Percentiles rank a stretch among this genome's conserved stretches.
These are phyloP conservation scores for Neurospora africana DNA, from an alignment of 495 filamentous ascomycete species.

Conservation along the genomic window DNA sequence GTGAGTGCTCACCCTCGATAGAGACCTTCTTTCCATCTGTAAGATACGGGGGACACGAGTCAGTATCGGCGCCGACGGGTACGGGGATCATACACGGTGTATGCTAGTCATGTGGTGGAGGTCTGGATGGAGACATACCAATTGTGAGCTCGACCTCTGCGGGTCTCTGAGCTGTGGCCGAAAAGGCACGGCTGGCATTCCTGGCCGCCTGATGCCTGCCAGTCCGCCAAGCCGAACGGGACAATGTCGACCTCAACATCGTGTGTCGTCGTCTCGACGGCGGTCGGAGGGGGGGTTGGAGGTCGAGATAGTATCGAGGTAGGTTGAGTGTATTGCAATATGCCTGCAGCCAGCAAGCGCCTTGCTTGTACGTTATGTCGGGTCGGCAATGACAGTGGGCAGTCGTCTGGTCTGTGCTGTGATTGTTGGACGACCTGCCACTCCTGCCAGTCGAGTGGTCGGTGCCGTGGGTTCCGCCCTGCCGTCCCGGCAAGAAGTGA, in stretches of 20 bases:
- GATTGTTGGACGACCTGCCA: neutral
- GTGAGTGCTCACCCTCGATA: slow-evolving; percentile 63
- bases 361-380: neutral
- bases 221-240: slow-evolving; percentile 76
- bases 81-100: neutral
- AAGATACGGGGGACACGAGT: slow-evolving; percentile 10
- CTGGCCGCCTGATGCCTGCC: slow-evolving; percentile 53
- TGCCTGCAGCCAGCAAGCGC: neutral
- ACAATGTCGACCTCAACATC: slow-evolving; percentile 82
- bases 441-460: neutral
- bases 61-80: slow-evolving; percentile 16
- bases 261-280: slow-evolving; percentile 43
- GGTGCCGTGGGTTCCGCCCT: neutral
- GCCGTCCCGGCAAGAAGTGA: neutral
- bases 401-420: neutral
- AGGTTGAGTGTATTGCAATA: neutral
- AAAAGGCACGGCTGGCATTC: slow-evolving; percentile 56
- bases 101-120: neutral
- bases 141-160: slow-evolving; percentile 94
- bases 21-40: slow-evolving; percentile 93
- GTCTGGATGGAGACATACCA: slow-evolving; percentile 44
- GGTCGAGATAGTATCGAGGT: slow-evolving; percentile 10
- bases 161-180: slow-evolving; percentile 55
- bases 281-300: slow-evolving; percentile 23
- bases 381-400: neutral